Conservation (phyloP, 2,329 filamentous ascomycete species). For the Xylariales sp. region DNA sequence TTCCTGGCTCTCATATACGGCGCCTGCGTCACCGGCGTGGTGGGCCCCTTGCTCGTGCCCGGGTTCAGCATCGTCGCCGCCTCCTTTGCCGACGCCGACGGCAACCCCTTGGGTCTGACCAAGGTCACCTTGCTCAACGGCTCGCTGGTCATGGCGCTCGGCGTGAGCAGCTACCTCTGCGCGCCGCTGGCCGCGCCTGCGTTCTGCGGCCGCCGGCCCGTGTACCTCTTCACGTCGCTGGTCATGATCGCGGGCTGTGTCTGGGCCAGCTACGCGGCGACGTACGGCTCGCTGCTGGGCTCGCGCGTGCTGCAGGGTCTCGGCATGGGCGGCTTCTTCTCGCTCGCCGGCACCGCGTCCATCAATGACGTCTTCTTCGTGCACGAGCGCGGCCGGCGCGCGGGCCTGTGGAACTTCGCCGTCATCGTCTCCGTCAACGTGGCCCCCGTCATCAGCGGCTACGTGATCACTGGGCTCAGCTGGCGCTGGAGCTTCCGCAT, state of each 20-base stretch:
- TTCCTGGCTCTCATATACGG: conserved; percentile 12
- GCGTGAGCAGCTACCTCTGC: conserved; percentile 8
- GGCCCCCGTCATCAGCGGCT: conserved; percentile 1
- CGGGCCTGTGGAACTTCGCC: conserved; percentile 3
- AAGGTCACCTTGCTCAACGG: conserved; percentile 9
- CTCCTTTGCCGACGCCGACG: conserved; percentile 4
- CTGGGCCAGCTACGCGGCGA: not conserved
- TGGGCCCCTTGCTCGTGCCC: conserved; percentile 7
- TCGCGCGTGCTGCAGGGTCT: conserved; percentile 7
- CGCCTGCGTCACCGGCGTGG: conserved; percentile 6
- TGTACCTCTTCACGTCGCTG: not conserved
- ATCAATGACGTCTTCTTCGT: conserved; percentile 8
- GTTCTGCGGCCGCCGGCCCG: conserved; percentile 1
- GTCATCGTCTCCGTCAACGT: conserved; percentile 2
- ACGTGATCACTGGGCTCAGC: conserved; percentile 1
- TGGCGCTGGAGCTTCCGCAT: conserved; percentile 9
- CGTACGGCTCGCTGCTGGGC: not conserved
- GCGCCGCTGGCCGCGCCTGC: not conserved
- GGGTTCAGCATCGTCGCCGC: conserved; percentile 9
- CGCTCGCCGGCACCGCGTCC: conserved; percentile 9
- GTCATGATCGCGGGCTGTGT: not conserved
- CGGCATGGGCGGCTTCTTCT: conserved; percentile 10
- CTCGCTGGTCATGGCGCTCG: conserved; percentile 10
- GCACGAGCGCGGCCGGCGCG: not conserved
- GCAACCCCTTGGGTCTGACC: too few relatives aligned